Percentiles rank a stretch among this genome's conserved stretches.
Evolutionary conservation across 2,329 filamentous ascomycete species (phyloP).

Genomic region (Thelonectria blattea): DNA sequence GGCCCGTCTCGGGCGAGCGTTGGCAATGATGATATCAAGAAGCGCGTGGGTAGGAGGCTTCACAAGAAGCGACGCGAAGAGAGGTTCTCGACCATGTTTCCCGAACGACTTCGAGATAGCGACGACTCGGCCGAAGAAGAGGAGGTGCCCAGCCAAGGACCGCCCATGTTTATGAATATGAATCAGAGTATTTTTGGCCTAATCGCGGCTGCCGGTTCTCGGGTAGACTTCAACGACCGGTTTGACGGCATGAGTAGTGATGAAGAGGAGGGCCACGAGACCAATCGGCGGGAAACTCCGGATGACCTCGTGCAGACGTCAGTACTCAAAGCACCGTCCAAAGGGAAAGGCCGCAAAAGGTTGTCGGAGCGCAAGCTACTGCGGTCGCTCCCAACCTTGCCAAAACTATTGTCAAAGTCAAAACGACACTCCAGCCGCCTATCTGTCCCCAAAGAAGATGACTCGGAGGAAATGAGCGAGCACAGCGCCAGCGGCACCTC

Average conservation of each 20-base stretch:
- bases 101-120: slow-evolving; percentile 58
- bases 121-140: slow-evolving; percentile 59
- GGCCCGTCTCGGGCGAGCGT: slow-evolving; percentile 30
- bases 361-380: slow-evolving; percentile 70
- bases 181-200: slow-evolving; percentile 95
- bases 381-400: slow-evolving; percentile 68
- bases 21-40: slow-evolving; percentile 45
- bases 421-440: slow-evolving; percentile 51
- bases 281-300: slow-evolving; percentile 49
- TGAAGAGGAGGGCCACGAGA: slow-evolving; percentile 69
- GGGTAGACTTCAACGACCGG: slow-evolving; percentile 79
- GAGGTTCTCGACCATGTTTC: slow-evolving; percentile 49
- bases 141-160: slow-evolving; percentile 49
- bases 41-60: slow-evolving; percentile 51
- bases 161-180: slow-evolving; percentile 72
- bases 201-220: slow-evolving; percentile 85
- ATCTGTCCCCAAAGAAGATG: slow-evolving; percentile 45
- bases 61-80: slow-evolving; percentile 52
- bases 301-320: slow-evolving; percentile 50
- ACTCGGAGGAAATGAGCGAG: slow-evolving; percentile 40
- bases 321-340: slow-evolving; percentile 44
- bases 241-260: slow-evolving; percentile 83
- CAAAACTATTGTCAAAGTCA: slow-evolving; percentile 51
- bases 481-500: slow-evolving; percentile 34
- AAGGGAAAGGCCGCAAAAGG: slow-evolving; percentile 54